Percentiles rank a stretch among this genome's conserved stretches.
phyloP scores from a whole-genome alignment of 1,284 basidiomycete species.

The Puccinia polysora region DNA sequence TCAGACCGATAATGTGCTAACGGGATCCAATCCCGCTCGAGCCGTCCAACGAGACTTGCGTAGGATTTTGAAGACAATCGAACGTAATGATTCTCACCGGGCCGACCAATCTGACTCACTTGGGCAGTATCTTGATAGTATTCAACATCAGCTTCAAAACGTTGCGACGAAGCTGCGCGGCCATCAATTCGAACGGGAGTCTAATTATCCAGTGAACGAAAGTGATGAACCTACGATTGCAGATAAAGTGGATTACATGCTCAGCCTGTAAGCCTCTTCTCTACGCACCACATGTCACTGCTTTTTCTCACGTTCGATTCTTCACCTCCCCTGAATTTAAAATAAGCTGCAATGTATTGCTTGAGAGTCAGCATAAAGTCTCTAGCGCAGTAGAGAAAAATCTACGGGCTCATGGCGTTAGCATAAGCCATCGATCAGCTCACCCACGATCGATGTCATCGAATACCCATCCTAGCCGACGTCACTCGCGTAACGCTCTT shows the following conservation, averaged over 20 bases:
- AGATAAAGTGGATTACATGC: slow-evolving; percentile 47
- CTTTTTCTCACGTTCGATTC: neutral
- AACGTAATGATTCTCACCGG: slow-evolving; percentile 42
- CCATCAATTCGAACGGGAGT: slow-evolving; percentile 34
- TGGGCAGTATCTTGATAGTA: slow-evolving; percentile 43
- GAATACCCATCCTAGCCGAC: slow-evolving; percentile 17
- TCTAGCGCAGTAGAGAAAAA: slow-evolving; percentile 44
- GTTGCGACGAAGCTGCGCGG: slow-evolving; percentile 42
- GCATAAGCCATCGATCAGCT: slow-evolving; percentile 26
- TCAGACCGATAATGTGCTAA: slow-evolving; percentile 33
- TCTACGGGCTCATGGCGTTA: slow-evolving; percentile 39
- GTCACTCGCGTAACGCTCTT: neutral
- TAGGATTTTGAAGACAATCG: slow-evolving; percentile 43
- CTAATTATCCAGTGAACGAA: slow-evolving; percentile 11
- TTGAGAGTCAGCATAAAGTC: slow-evolving; percentile 46
- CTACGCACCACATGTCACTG: neutral
- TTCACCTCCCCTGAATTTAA: neutral
- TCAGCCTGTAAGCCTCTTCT: slow-evolving; percentile 41
- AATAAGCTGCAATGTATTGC: slow-evolving; percentile 42
- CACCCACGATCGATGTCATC: slow-evolving; percentile 39
- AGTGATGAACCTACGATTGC: slow-evolving; percentile 44
- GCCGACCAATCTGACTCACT: slow-evolving; percentile 39
- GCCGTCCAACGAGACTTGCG: slow-evolving; percentile 42
- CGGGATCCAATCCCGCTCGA: slow-evolving; percentile 11
- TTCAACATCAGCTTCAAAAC: slow-evolving; percentile 45